Evolutionary conservation across 805 yeast species (phyloP).

Genomic region (Ogataea saltuana): DNA sequence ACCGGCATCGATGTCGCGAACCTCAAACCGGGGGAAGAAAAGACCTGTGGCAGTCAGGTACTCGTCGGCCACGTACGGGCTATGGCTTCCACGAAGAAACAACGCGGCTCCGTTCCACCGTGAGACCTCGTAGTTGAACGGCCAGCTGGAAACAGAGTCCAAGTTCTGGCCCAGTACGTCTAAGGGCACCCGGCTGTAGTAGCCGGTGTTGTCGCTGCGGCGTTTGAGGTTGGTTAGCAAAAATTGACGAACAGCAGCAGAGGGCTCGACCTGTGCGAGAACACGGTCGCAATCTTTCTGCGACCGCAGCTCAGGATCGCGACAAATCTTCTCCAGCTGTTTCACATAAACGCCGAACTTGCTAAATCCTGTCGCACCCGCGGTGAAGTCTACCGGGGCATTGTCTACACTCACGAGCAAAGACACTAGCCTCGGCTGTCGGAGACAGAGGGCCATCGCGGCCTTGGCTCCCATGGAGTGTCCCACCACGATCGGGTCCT

Average conservation of each 20-base stretch:
- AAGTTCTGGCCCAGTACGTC: conserved; percentile 65
- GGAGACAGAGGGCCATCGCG: conserved; percentile 81
- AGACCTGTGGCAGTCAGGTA: conserved; percentile 67
- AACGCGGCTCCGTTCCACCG: conserved; percentile 73
- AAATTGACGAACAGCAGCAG: conserved; percentile 68
- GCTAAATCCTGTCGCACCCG: conserved; percentile 39
- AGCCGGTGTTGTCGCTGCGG: conserved; percentile 42
- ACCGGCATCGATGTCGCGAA: conserved; percentile 77
- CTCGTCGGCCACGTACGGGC: conserved; percentile 82
- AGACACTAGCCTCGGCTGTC: conserved; percentile 61
- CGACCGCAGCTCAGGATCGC: conserved; percentile 43
- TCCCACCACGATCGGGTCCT: conserved; percentile 65
- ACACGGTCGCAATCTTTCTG: conserved; percentile 68
- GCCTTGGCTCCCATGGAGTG: conserved; percentile 95
- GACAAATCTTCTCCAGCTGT: conserved; percentile 59
- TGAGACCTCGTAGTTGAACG: conserved; percentile 54
- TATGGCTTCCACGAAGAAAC: conserved; percentile 76
- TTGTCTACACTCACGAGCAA: conserved; percentile 82
- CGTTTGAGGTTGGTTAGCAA: conserved; percentile 60
- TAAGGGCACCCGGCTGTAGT: conserved; percentile 65
- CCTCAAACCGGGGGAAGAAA: conserved; percentile 76
- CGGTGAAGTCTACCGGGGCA: conserved; percentile 73
- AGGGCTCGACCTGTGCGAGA: conserved; percentile 62
- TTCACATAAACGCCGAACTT: conserved; percentile 68
- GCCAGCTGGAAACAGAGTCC: conserved; percentile 74